These are phyloP conservation scores for Diaporthe velutina DNA, from an alignment of 2,329 filamentous ascomycete genomes.

Conservation along the genomic window DNA sequence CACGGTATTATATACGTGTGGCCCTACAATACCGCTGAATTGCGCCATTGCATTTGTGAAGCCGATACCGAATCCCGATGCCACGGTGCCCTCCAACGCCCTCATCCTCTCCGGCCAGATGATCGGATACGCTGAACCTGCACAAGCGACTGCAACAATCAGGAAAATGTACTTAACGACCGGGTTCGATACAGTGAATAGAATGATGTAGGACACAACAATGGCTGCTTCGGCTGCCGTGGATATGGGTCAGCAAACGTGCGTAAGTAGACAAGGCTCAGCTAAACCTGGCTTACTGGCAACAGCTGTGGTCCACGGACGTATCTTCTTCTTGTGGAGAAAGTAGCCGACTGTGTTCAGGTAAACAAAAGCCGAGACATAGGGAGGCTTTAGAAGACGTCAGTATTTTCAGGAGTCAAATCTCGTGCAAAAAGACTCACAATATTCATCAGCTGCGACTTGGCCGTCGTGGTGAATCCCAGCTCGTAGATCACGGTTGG, in stretches of 20 bases:
- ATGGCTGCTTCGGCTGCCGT: background rate
- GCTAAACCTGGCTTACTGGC: background rate
- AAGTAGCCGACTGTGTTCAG: background rate
- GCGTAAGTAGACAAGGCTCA: too few species aligned
- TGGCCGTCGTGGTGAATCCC: slow-evolving; percentile 55
- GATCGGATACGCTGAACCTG: slow-evolving; percentile 56
- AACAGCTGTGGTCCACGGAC: slow-evolving; percentile 9
- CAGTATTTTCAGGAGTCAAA: background rate
- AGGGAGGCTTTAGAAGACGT: background rate
- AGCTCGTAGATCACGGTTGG: slow-evolving; percentile 58
- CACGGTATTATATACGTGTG: slow-evolving; percentile 37
- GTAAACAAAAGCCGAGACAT: background rate
- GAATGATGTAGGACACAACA: background rate
- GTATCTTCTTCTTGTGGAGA: background rate
- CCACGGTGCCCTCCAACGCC: slow-evolving; percentile 54
- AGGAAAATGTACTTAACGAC: slow-evolving; percentile 53
- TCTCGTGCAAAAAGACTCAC: slow-evolving; percentile 39
- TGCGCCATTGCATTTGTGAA: slow-evolving; percentile 58
- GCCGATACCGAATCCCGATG: slow-evolving; percentile 55
- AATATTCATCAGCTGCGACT: slow-evolving; percentile 59
- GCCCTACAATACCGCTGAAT: slow-evolving; percentile 56
- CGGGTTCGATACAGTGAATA: background rate
- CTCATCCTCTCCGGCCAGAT: slow-evolving; percentile 60
- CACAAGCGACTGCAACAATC: slow-evolving; percentile 51
- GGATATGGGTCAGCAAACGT: background rate